Base-by-base conservation (phyloP, 345 rosid species). In the Laguncularia racemosa region DNA sequence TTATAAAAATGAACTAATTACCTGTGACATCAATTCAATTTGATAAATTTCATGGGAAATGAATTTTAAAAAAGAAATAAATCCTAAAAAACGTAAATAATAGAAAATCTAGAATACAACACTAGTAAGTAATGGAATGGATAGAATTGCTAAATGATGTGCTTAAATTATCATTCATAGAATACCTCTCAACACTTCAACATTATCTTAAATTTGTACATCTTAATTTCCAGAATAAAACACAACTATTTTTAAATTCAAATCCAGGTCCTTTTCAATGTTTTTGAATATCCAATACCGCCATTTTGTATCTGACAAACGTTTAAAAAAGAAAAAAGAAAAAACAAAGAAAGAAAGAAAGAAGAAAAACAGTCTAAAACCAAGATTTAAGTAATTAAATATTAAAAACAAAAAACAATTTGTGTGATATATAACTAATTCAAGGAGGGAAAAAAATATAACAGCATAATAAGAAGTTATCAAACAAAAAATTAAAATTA, bases 231-330 rank as follows among this genome's bases (percentile, higher is more conserved):
- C 47, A 33, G 17, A 2, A 59, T 12, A 33, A 48, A 17, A 20
- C 14, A 19, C 26, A 15, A 59, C 28, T 40, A 20, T 6, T 16
- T n/a, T 28, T 19, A 13, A 48, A 50, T 59, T 12, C 15, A 19
- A 48, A 33, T 49, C 15, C 44, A 59, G 13, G 54, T 59, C 53
- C 53, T 45, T 48, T 48, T 59, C 55, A 28, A 46, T 20, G 21
- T 40, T 50, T 50, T 16, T 28, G 26, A 44, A 60, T 17, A 18
- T 50, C 9, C 19, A 60, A 19, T 16, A 18, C 55, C n/a, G 14
- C 18, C 53, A 10, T 49, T 59, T 52, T 28, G 54, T n/a, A n/a
- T 33, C 20, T 49, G 16, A 52, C 15, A 12, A n/a, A 4, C 0
- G 2, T n/a, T 33, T 33, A 14, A 15, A 23, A 21, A 2, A 2